phyloP scores from a whole-genome alignment of 2,329 filamentous ascomycete species.

The Neodidymelliopsis sp. region DNA sequence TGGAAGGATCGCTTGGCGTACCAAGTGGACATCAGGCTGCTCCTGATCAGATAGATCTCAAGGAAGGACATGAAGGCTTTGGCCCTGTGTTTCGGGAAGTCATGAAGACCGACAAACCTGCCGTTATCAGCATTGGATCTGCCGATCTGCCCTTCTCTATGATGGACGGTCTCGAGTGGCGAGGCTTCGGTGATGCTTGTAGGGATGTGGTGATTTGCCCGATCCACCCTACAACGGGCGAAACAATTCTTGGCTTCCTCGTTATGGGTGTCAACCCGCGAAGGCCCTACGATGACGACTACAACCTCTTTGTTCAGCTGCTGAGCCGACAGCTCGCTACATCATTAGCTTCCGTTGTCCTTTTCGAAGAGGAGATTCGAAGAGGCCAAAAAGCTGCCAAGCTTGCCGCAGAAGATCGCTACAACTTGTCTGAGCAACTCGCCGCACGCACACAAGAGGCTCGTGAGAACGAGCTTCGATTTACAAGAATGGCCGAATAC shows the following conservation, averaged over 20 bases:
- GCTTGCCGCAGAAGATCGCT: constrained; percentile 77
- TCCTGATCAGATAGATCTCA: constrained; percentile 70
- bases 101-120: constrained; percentile 71
- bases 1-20: constrained; percentile 77
- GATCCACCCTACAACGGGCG: constrained; percentile 77
- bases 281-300: constrained; percentile 81
- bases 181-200: constrained; percentile 75
- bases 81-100: constrained; percentile 78
- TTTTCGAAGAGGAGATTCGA: constrained; percentile 84
- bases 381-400: constrained; percentile 76
- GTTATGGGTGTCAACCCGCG: constrained; percentile 81
- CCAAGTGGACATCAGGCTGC: constrained; percentile 69
- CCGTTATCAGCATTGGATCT: constrained; percentile 72
- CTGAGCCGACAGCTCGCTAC: constrained; percentile 79
- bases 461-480: constrained; percentile 73
- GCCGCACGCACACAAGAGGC: constrained; percentile 67
- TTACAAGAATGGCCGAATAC: constrained; percentile 84
- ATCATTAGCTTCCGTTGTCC: constrained; percentile 79
- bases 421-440: constrained; percentile 78
- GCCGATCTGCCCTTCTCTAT: constrained; percentile 70
- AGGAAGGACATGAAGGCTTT: constrained; percentile 74
- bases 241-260: constrained; percentile 78
- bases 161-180: constrained; percentile 71
- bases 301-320: constrained; percentile 77
- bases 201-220: constrained; percentile 78